Percentiles rank a stretch among this genome's conserved stretches.
phyloP scores from a whole-genome alignment of 139 green algal species.

The Micromonas commoda region DNA sequence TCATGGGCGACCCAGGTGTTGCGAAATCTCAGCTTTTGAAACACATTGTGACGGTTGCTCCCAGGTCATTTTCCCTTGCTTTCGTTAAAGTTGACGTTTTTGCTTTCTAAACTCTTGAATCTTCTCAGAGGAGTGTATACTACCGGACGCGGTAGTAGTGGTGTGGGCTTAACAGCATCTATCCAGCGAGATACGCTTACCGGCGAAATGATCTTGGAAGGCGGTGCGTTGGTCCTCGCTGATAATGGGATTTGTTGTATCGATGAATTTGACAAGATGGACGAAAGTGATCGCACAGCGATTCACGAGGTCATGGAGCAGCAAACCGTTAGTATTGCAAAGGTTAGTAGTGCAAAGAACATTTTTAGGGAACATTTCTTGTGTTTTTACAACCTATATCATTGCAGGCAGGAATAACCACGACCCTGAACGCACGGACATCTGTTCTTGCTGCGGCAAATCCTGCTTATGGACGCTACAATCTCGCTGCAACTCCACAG shows the following conservation, averaged over 20 bases:
- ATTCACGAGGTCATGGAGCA: conserved; percentile 90
- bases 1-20: conserved; percentile 98
- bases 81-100: too few species aligned
- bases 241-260: conserved; percentile 99
- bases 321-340: conserved; percentile 98
- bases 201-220: conserved; percentile 93
- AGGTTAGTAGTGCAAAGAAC: conserved; percentile 36
- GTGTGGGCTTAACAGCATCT: conserved; percentile 90
- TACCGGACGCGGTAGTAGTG: conserved; percentile 87
- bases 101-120: background rate
- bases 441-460: conserved; percentile 94
- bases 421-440: conserved; percentile 95
- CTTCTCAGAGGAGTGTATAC: conserved; percentile 89
- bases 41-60: conserved; percentile 45
- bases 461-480: conserved; percentile 91
- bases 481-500: conserved; percentile 70
- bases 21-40: conserved; percentile 88
- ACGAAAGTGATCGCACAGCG: conserved; percentile 92
- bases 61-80: conserved; percentile 18
- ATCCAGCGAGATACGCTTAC: conserved; percentile 81
- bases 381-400: background rate
- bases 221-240: conserved; percentile 92
- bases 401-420: conserved; percentile 87
- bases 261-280: conserved; percentile 99
- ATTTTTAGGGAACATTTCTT: conserved; percentile 1